phyloP scores from a whole-genome alignment of 176 grass and related monocot genomes.

The Panicum miliaceum region DNA sequence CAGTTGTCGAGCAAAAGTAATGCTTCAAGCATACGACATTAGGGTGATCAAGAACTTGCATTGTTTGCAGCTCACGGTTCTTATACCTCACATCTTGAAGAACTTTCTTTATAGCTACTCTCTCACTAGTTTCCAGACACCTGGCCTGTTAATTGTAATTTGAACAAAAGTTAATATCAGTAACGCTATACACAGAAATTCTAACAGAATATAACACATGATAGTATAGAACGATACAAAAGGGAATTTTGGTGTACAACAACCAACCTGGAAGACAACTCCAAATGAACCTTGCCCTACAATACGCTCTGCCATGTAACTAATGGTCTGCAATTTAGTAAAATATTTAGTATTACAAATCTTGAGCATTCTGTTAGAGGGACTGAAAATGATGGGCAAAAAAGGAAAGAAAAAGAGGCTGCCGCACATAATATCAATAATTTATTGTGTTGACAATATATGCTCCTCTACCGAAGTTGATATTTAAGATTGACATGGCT shows the following conservation, averaged over 20 bases:
- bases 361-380: background rate
- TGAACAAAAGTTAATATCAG: background rate
- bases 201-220: background rate
- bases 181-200: background rate
- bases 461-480: background rate
- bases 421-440: constrained; percentile 1
- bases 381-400: background rate
- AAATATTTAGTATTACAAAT: constrained; percentile 14
- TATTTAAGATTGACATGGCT: background rate
- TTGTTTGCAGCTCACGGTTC: constrained; percentile 87
- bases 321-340: constrained; percentile 70
- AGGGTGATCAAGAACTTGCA: constrained; percentile 81
- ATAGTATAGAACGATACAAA: background rate
- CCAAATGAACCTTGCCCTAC: constrained; percentile 91
- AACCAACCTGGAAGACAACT: constrained; percentile 77
- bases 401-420: background rate
- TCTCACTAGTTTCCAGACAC: constrained; percentile 74
- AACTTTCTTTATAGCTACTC: constrained; percentile 88
- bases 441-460: background rate
- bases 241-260: background rate
- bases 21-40: constrained; percentile 77
- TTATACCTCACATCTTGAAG: constrained; percentile 83
- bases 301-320: constrained; percentile 82
- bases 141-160: constrained; percentile 66
- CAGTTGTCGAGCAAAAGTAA: constrained; percentile 82